Percentiles rank a stretch among this genome's conserved stretches.
These are phyloP conservation scores for Akanthomyces lecanii DNA, from an alignment of 2,329 filamentous ascomycete species.

Conservation along the genomic window DNA sequence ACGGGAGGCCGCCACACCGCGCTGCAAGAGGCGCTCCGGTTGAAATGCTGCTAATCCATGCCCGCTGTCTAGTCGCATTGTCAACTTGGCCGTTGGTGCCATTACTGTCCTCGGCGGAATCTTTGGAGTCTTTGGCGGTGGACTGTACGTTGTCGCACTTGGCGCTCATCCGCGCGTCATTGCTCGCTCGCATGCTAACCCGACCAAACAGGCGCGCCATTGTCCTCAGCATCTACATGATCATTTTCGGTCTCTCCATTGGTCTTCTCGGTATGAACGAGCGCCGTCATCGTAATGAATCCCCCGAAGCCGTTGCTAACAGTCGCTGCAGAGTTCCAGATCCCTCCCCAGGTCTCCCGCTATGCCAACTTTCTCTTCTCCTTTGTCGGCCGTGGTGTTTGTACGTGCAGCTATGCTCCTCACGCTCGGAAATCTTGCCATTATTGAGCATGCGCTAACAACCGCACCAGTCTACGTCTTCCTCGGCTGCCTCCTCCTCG, in stretches of 20 bases:
- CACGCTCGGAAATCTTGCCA: not conserved
- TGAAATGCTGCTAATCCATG: slow-evolving; percentile 31
- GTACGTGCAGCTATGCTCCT: slow-evolving; percentile 52
- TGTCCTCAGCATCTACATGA: slow-evolving; percentile 81
- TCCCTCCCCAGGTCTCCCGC: slow-evolving; percentile 84
- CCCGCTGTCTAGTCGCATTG: slow-evolving; percentile 66
- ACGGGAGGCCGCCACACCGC: slow-evolving; percentile 11
- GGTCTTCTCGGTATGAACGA: slow-evolving; percentile 54
- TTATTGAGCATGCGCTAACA: slow-evolving; percentile 8
- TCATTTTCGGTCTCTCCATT: slow-evolving; percentile 80
- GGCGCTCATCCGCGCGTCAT: not conserved
- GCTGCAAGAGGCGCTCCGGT: slow-evolving; percentile 8
- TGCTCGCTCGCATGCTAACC: slow-evolving; percentile 20
- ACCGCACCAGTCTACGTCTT: slow-evolving; percentile 81
- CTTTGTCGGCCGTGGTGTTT: slow-evolving; percentile 90
- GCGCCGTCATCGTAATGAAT: not conserved
- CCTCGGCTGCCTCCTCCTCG: slow-evolving; percentile 79
- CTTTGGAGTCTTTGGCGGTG: slow-evolving; percentile 61
- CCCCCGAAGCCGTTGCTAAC: slow-evolving; percentile 22
- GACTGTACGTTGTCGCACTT: slow-evolving; percentile 48
- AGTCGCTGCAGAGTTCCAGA: slow-evolving; percentile 70
- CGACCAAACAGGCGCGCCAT: slow-evolving; percentile 41
- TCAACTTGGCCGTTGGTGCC: slow-evolving; percentile 84
- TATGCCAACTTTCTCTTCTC: slow-evolving; percentile 98
- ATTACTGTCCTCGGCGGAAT: slow-evolving; percentile 85